These are phyloP conservation scores for Agarophyton chilense DNA, from an alignment of 23 red algal genomes.

Conservation along the genomic window DNA sequence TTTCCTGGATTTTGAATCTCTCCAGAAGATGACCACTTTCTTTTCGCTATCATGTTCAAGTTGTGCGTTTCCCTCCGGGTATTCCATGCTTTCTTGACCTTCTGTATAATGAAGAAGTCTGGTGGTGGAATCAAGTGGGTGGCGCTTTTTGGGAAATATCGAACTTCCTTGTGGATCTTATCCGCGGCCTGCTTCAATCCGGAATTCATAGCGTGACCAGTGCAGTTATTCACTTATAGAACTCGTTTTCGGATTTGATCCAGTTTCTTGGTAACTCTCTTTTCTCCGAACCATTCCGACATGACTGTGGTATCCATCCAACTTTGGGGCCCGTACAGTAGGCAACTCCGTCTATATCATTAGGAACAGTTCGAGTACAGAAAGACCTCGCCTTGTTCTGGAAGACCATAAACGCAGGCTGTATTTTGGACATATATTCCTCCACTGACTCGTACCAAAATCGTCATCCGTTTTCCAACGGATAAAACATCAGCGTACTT, in stretches of 20 bases:
- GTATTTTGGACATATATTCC: not conserved
- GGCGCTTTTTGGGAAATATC: not conserved
- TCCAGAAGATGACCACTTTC: not conserved
- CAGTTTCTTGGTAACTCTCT: not conserved
- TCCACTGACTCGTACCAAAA: not conserved
- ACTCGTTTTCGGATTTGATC: not conserved
- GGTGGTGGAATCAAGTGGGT: not conserved
- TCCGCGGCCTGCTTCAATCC: not conserved
- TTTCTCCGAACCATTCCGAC: not conserved
- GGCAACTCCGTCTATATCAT: not conserved
- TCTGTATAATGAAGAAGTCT: constrained; percentile 5
- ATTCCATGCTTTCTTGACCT: constrained; percentile 7
- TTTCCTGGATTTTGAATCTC: not conserved
- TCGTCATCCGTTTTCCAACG: too few relatives aligned
- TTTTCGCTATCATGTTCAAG: not conserved
- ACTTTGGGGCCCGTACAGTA: constrained; percentile 3
- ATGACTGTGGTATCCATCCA: not conserved
- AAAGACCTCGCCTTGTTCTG: not conserved
- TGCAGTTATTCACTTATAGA: not conserved
- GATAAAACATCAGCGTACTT: too few relatives aligned
- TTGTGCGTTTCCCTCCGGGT: not conserved
- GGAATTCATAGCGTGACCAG: not conserved
- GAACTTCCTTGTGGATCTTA: not conserved
- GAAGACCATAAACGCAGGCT: constrained; percentile 6
- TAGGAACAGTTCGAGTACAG: not conserved